phyloP scores from a whole-genome alignment of 1,139 yeast species.

The Kluyveromyces sp. region DNA sequence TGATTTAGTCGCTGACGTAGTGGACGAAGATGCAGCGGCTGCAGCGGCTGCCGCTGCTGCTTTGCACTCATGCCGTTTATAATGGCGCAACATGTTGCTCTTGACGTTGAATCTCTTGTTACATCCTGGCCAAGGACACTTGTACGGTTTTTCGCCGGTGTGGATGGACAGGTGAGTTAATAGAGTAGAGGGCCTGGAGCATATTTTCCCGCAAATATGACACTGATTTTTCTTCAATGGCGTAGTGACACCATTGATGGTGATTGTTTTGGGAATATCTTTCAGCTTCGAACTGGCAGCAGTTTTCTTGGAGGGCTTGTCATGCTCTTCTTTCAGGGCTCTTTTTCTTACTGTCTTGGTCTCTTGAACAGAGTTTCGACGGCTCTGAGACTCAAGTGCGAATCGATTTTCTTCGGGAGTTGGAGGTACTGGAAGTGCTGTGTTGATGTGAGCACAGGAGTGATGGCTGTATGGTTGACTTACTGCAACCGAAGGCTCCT shows the following conservation, averaged over 20 bases:
- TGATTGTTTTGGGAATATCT: not conserved
- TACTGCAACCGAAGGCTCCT: not conserved
- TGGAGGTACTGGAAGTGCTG: not conserved
- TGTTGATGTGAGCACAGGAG: too few relatives aligned
- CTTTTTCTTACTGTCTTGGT: not conserved
- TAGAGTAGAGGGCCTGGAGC: slow-evolving; percentile 8
- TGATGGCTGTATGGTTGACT: not conserved
- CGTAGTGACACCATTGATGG: not conserved
- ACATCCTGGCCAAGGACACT: slow-evolving; percentile 7
- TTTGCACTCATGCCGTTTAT: slow-evolving; percentile 16
- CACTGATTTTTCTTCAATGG: slow-evolving; percentile 16
- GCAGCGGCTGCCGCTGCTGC: not conserved
- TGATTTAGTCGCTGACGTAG: not conserved
- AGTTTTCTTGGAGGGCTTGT: not conserved
- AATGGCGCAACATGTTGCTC: slow-evolving; percentile 17
- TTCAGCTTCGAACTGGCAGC: not conserved
- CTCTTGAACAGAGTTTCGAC: not conserved
- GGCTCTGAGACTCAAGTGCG: not conserved
- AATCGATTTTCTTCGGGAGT: not conserved
- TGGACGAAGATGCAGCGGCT: not conserved
- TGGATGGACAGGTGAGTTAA: slow-evolving; percentile 8
- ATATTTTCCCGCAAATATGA: slow-evolving; percentile 7
- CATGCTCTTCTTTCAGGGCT: not conserved
- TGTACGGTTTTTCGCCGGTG: slow-evolving; percentile 8
- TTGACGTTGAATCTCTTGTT: slow-evolving; percentile 9